Conservation (phyloP, 2,329 filamentous ascomycete genomes). For the Alternaria rosae region DNA sequence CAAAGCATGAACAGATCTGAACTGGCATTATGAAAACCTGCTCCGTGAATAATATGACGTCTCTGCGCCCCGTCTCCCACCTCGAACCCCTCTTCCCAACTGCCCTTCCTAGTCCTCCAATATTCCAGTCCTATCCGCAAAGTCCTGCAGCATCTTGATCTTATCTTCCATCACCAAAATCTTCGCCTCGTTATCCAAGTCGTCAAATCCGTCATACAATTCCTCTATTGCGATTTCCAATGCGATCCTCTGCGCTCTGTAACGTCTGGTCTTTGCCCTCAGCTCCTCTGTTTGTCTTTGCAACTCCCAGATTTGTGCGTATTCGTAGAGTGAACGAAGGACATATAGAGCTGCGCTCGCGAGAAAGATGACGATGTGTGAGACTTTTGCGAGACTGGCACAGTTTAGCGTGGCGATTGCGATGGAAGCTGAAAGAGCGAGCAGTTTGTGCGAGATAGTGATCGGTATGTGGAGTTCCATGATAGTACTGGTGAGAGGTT, state of each 20-base stretch:
- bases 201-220: background rate
- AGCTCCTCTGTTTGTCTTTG: background rate
- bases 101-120: background rate
- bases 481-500: background rate
- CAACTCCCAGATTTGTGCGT: background rate
- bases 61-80: background rate
- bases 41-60: background rate
- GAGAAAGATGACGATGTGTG: background rate
- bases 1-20: background rate
- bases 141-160: background rate
- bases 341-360: background rate
- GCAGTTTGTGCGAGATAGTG: background rate
- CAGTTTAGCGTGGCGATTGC: background rate
- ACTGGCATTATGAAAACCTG: background rate
- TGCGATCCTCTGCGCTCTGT: background rate
- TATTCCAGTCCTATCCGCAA: too few species aligned
- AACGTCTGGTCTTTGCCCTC: background rate
- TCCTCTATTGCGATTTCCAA: background rate
- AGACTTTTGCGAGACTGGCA: background rate
- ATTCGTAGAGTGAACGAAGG: background rate
- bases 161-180: background rate
- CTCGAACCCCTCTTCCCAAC: background rate
- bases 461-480: background rate
- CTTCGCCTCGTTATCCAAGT: background rate
- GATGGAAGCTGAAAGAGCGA: background rate